Evolutionary conservation across 2,329 filamentous ascomycete species (phyloP), one percentile per base, ranked within the genome.

Genomic region (Paecilomyces variotii): DNA sequence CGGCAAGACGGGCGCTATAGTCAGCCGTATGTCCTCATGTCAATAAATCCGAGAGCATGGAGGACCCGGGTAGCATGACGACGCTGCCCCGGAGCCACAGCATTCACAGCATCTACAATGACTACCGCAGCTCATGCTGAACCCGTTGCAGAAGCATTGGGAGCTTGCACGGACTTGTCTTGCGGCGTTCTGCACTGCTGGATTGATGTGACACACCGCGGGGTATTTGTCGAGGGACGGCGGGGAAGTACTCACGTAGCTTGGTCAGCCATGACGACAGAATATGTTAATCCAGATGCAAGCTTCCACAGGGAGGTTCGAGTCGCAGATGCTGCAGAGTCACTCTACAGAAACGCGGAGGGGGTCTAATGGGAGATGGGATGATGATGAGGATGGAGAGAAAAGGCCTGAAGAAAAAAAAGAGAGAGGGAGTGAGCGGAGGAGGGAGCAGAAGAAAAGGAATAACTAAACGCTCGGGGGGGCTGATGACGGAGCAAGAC

Each of bases 1-100:
- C 86, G 76, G 86, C 86, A 71, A 90, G 83, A 79, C 87, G 88
- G 78, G 87, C 86, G 81, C 87, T 90, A 80, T 69, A 76, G 75
- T 79, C 71, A 79, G 76, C 70, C 69, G 70, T 64, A 62, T 67
- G 68, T 62, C 64, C 60, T 64, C 60, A 67, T 62, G 70, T 73
- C 69, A 73, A 72, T 65, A 28, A 59, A 58, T 24, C 35, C 19
- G 59, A 57, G 19, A 49, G 54, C 24, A 50, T 32, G 56, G 19
- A 59, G 56, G 45, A 30, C 32, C 6, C 12, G 24, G 24, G 10
- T 24, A 27, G 11, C 28, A 45, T 19, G 12, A 39, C 14, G 12
- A 39, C 6, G 12, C n/a, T 19, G 6, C n/a, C 39, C 12, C 7
- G 39, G 4, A 5, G 5, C 14, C 6, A 7, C 14, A 10, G 11